Conservation (phyloP, 306 rosid species). For the Lathyrus tuberosus region DNA sequence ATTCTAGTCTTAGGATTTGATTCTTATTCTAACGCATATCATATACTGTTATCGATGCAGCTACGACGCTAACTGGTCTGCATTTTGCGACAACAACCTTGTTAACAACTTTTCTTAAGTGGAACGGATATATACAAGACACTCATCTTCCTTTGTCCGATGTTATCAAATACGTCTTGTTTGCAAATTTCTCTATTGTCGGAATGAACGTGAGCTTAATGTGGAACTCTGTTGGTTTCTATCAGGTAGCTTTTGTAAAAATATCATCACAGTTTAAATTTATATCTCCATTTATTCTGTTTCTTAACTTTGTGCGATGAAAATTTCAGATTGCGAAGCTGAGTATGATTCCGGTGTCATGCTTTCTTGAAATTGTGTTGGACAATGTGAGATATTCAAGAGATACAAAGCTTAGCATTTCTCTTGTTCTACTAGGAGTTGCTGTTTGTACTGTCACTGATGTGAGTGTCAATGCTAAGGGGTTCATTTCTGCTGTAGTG, state of each 20-base stretch:
- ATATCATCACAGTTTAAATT: slow-evolving; percentile 19
- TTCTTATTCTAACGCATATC: slow-evolving; percentile 32
- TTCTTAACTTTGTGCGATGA: slow-evolving; percentile 28
- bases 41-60: slow-evolving; percentile 52
- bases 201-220: slow-evolving; percentile 89
- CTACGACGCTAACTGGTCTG: slow-evolving; percentile 79
- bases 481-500: slow-evolving; percentile 71
- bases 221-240: slow-evolving; percentile 94
- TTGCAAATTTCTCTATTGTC: slow-evolving; percentile 81
- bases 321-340: slow-evolving; percentile 75
- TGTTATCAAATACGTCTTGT: slow-evolving; percentile 67
- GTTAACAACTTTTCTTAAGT: slow-evolving; percentile 56
- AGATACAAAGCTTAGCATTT: slow-evolving; percentile 74
- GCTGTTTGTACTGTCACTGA: slow-evolving; percentile 88
- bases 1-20: neutral
- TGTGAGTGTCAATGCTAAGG: slow-evolving; percentile 72
- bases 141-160: slow-evolving; percentile 71
- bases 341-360: slow-evolving; percentile 87
- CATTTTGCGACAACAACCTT: slow-evolving; percentile 77
- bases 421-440: slow-evolving; percentile 78
- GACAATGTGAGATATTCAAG: slow-evolving; percentile 75
- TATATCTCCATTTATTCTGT: slow-evolving; percentile 1
- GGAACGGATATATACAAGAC: slow-evolving; percentile 71
- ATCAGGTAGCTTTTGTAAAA: slow-evolving; percentile 59
- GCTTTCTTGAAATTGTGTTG: slow-evolving; percentile 72